These are phyloP conservation scores for Termitomyces sp. DNA, from an alignment of 768 basidiomycete genomes.

Conservation along the genomic window DNA sequence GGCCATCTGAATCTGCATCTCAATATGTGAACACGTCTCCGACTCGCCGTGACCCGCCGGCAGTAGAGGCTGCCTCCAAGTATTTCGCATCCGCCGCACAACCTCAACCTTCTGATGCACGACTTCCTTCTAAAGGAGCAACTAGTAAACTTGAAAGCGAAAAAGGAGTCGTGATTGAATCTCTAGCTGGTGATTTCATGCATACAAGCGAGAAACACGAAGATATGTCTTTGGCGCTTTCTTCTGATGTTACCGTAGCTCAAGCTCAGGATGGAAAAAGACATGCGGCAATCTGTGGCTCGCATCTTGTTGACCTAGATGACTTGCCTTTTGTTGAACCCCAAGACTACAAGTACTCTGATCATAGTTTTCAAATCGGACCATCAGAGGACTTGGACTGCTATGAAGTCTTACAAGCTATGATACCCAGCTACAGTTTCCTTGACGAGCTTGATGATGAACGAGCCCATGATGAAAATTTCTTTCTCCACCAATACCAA, in stretches of 20 bases:
- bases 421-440: neutral
- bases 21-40: constrained; percentile 20
- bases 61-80: constrained; percentile 4
- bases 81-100: constrained; percentile 4
- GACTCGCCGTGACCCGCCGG: neutral
- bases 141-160: neutral
- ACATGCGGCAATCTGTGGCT: neutral
- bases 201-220: neutral
- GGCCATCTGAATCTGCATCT: constrained; percentile 54
- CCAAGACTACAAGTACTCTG: constrained; percentile 11
- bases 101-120: neutral
- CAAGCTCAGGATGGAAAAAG: neutral
- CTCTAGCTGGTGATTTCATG: neutral
- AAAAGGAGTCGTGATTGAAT: neutral
- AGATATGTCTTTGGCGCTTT: neutral
- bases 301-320: neutral
- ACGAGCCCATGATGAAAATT: neutral
- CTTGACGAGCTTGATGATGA: neutral
- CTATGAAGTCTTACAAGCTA: neutral
- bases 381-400: neutral
- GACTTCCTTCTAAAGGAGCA: neutral
- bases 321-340: constrained; percentile 6
- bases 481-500: neutral
- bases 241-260: neutral
- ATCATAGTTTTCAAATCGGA: neutral